Conservation (phyloP, 2,329 filamentous ascomycete species). For the Aspergillus persii region DNA sequence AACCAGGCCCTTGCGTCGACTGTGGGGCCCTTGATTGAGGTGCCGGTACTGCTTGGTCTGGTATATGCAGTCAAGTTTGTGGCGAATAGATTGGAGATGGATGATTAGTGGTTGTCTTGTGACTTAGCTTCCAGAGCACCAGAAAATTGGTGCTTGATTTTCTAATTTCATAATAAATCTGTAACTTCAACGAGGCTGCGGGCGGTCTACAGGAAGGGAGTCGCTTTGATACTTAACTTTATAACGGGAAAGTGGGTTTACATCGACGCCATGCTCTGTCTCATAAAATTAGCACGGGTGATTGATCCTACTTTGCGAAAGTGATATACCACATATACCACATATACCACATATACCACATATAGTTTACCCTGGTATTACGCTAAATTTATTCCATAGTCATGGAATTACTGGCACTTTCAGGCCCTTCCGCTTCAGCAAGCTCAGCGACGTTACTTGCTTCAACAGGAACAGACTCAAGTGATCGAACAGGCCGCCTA, state of each 20-base stretch:
- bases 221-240: too few species aligned
- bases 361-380: neutral
- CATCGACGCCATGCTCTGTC: neutral
- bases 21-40: conserved; percentile 73
- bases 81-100: conserved; percentile 17
- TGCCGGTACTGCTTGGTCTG: conserved; percentile 72
- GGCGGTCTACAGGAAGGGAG: too few species aligned
- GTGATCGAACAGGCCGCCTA: too few species aligned
- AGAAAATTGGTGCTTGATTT: too few species aligned
- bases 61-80: conserved; percentile 64
- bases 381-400: neutral
- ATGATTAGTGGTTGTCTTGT: conserved; percentile 3
- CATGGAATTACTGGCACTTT: neutral
- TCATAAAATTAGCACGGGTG: neutral
- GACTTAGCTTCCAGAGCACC: too few species aligned
- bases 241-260: neutral
- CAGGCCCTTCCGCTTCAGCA: neutral
- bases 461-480: neutral
- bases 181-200: too few species aligned
- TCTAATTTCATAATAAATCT: too few species aligned
- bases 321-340: too few species aligned
- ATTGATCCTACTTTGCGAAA: neutral
- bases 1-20: conserved; percentile 46
- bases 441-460: neutral
- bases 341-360: too few species aligned